Evolutionary conservation across 2,329 filamentous ascomycete species (phyloP).

Genomic region (Didymella lethalis): DNA sequence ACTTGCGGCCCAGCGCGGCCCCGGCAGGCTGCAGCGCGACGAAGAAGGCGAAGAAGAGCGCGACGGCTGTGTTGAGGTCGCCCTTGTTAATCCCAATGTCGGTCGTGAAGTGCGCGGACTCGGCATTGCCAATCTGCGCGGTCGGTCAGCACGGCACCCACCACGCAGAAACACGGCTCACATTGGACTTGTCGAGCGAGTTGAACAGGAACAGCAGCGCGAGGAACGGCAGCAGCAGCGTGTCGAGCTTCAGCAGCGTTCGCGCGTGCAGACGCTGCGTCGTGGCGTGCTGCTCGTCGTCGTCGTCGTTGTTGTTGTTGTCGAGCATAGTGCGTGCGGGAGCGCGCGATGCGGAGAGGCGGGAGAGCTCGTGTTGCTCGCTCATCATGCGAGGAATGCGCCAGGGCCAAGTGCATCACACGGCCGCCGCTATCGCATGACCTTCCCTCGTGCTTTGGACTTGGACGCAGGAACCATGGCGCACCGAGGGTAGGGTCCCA

Average conservation of each 20-base stretch:
- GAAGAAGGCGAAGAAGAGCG: slow-evolving; percentile 66
- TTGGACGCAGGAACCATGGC: neutral
- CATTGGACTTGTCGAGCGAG: slow-evolving; percentile 61
- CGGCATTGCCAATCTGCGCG: slow-evolving; percentile 60
- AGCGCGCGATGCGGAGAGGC: slow-evolving; percentile 2
- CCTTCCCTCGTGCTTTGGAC: slow-evolving; percentile 4
- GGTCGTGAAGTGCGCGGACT: slow-evolving; percentile 66
- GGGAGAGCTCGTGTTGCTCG: slow-evolving; percentile 16
- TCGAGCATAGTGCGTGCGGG: slow-evolving; percentile 14
- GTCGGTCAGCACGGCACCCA: neutral
- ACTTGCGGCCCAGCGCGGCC: slow-evolving; percentile 65
- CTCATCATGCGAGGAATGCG: slow-evolving; percentile 10
- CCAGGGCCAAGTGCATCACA: slow-evolving; percentile 13
- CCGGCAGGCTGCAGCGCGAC: slow-evolving; percentile 66
- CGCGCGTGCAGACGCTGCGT: slow-evolving; percentile 39
- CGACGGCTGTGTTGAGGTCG: slow-evolving; percentile 65
- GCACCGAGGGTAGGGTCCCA: neutral
- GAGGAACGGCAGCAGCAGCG: slow-evolving; percentile 60
- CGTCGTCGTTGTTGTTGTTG: slow-evolving; percentile 5
- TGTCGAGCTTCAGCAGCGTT: slow-evolving; percentile 59
- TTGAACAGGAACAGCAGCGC: slow-evolving; percentile 62
- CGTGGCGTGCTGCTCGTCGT: slow-evolving; percentile 4
- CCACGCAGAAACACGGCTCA: slow-evolving; percentile 14
- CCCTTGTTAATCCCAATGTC: slow-evolving; percentile 62
- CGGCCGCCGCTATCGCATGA: slow-evolving; percentile 12